Evolutionary conservation across 1,284 basidiomycete genomes (phyloP).

Genomic region (Puccinia polysora): DNA sequence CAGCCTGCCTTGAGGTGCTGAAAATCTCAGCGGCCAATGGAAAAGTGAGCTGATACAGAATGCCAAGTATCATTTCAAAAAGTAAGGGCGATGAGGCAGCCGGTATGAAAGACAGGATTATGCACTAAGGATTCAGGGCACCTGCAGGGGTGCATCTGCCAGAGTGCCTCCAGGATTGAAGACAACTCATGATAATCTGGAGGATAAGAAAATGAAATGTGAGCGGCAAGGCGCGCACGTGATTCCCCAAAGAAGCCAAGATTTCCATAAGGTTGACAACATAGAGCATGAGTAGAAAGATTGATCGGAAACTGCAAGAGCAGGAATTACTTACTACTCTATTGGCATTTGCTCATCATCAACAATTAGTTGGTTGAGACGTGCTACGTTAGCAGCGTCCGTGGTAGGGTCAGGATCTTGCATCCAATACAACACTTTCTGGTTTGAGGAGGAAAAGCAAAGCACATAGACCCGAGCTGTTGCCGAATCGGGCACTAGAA

Average conservation of each 20-base stretch:
- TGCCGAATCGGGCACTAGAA: conserved; percentile 41
- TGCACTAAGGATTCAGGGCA: too few species aligned
- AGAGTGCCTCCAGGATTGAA: too few species aligned
- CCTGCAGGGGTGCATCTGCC: too few species aligned
- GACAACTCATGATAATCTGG: conserved; percentile 7
- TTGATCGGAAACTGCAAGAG: not conserved
- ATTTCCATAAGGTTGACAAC: not conserved
- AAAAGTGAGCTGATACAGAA: too few species aligned
- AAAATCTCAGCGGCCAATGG: too few species aligned
- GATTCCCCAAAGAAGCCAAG: not conserved
- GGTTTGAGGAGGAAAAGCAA: conserved; percentile 49
- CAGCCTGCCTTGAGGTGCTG: too few species aligned
- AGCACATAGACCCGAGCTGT: conserved; percentile 49
- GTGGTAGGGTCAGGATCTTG: conserved; percentile 48
- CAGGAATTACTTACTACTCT: conserved; percentile 43
- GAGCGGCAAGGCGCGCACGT: not conserved
- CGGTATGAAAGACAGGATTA: too few species aligned
- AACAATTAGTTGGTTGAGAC: conserved; percentile 50
- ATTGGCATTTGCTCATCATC: conserved; percentile 40
- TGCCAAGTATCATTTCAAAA: too few species aligned
- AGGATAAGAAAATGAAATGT: conserved; percentile 2
- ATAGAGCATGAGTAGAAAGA: not conserved
- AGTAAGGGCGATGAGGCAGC: too few species aligned
- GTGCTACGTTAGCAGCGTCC: conserved; percentile 38
- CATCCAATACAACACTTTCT: conserved; percentile 51